Evolutionary conservation across 495 filamentous ascomycete species (phyloP), one percentile per base, ranked within the genome.

Genomic region (Tuber borchii): DNA sequence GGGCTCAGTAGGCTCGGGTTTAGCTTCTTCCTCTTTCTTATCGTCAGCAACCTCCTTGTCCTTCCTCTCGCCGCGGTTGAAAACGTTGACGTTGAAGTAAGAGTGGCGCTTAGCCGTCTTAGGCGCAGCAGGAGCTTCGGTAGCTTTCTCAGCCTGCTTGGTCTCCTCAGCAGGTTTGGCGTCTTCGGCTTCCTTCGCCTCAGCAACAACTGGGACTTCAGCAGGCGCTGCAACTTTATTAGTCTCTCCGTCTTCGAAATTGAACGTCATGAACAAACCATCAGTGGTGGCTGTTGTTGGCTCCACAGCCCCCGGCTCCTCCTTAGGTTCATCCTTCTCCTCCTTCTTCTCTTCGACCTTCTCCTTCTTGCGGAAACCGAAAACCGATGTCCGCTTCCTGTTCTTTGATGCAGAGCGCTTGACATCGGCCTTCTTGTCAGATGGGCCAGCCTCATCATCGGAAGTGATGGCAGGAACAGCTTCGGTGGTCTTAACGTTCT

Each of bases 311-410:
- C 73, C 83, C 51, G 70, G 40, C 46, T 84, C 85, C 17, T 81
- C 78, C n/a, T 78, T 76, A 16, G 82, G 65, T 43, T 81, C 82
- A 26, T 82, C 81, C 73, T 84, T 84, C 20, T 78, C 79, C 5
- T 76, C 80, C 74, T 78, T 75, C 81, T 86, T 82, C 68, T 84
- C 85, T 7, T 76, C 76, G 61, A 80, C 76, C 48, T 77, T 80
- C 61, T 79, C 79, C 79, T 83, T 84, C 1, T 75, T 73, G 26
- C 78, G 65, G 75, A 83, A 81, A 51, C 69, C 56, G 84, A 98
- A 96, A 86, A 97, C 90, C 82, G 92, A 94, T 65, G 86, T 82
- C 76, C 93, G 91, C 91, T 97, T 97, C 84, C 91, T 91, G 82
- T 92, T 96, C 75, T 92, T 92, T 74, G 93, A 96, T 79, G 92